phyloP scores from a whole-genome alignment of 2,329 filamentous ascomycete species.

The Fusarium poae region DNA sequence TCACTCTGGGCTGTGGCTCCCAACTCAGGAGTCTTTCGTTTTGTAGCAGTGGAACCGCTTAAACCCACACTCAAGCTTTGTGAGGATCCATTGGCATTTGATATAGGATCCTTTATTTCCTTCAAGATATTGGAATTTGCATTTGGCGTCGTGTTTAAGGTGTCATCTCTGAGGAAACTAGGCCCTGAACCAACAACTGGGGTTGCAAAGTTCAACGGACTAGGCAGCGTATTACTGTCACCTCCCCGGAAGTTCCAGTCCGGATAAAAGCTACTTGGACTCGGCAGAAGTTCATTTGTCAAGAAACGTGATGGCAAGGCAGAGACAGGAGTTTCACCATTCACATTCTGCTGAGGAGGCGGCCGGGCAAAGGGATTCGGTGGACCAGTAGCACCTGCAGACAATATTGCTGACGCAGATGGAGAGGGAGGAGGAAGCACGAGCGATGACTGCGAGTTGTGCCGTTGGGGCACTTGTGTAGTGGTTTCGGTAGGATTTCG shows the following conservation, averaged over 20 bases:
- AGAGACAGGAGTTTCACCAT: conserved; percentile 82
- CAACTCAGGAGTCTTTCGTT: conserved; percentile 70
- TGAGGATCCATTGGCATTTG: conserved; percentile 23
- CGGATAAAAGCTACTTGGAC: conserved; percentile 91
- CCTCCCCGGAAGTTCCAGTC: conserved; percentile 84
- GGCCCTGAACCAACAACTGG: conserved; percentile 75
- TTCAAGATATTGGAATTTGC: conserved; percentile 28
- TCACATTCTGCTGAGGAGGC: conserved; percentile 75
- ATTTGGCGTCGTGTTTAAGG: conserved; percentile 39
- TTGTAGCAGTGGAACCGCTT: conserved; percentile 52
- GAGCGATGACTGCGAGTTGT: conserved; percentile 73
- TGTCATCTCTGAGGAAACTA: conserved; percentile 72
- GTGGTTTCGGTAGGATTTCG: conserved; percentile 70
- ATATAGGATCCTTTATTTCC: conserved; percentile 11
- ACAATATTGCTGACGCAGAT: conserved; percentile 85
- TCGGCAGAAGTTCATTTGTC: conserved; percentile 86
- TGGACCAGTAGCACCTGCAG: conserved; percentile 90
- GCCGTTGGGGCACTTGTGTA: conserved; percentile 65
- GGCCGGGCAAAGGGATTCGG: conserved; percentile 96
- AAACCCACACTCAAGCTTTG: conserved; percentile 40
- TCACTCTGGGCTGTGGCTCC: conserved; percentile 58
- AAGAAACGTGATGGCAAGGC: conserved; percentile 93
- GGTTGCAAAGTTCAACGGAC: conserved; percentile 92
- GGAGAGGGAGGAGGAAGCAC: conserved; percentile 94
- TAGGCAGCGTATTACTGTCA: conserved; percentile 89